Evolutionary conservation across 2,329 filamentous ascomycete genomes (phyloP).

Genomic region (Byssochlamys sp.): DNA sequence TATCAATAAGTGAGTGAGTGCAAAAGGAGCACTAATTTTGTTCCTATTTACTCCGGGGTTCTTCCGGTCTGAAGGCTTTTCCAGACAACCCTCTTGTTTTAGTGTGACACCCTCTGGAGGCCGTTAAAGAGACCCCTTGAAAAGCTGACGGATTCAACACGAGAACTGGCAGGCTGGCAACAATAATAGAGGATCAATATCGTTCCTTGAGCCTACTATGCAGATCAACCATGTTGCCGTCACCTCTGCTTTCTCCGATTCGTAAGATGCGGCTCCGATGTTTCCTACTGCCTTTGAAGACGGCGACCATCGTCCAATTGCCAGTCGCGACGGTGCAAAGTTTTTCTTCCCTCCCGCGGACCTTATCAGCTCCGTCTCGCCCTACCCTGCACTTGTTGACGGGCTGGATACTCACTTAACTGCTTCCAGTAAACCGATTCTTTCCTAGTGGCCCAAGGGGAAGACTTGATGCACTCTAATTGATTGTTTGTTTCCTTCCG

Average conservation of each 20-base stretch:
- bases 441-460: neutral
- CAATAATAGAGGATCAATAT: neutral
- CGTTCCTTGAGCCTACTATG: neutral
- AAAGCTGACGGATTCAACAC: neutral
- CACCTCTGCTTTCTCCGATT: neutral
- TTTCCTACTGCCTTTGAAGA: neutral
- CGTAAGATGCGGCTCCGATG: neutral
- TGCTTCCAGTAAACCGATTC: neutral
- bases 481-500: neutral
- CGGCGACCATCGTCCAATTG: neutral
- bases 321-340: neutral
- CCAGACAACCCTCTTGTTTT: neutral
- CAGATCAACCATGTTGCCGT: neutral
- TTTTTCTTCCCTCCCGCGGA: neutral
- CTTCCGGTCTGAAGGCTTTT: neutral
- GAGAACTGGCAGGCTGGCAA: neutral
- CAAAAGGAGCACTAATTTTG: too few relatives aligned
- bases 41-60: neutral
- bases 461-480: neutral
- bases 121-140: neutral
- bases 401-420: neutral
- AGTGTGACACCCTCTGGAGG: neutral
- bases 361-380: neutral
- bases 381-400: neutral
- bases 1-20: too few relatives aligned